Evolutionary conservation across 163 green algal genomes (phyloP).

Genomic region (Scenedesmus sp.): DNA sequence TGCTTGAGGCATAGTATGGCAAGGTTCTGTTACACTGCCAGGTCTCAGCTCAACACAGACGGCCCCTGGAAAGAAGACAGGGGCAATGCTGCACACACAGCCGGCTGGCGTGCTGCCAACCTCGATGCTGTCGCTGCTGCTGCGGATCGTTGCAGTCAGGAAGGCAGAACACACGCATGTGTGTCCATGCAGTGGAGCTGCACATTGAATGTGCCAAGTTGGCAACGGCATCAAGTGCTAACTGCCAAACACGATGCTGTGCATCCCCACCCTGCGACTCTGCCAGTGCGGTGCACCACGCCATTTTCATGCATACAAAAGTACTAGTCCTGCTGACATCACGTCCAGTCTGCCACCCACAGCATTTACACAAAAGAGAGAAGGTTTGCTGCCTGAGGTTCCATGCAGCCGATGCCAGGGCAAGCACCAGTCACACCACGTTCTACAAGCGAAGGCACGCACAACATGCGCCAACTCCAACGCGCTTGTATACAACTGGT

Average conservation of each 20-base stretch:
- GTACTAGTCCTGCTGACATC: neutral
- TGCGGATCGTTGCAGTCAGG: neutral
- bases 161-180: neutral
- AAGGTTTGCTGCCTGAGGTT: neutral
- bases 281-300: neutral
- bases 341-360: neutral
- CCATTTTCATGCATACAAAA: neutral
- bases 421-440: neutral
- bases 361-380: neutral
- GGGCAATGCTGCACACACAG: neutral
- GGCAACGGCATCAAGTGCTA: neutral
- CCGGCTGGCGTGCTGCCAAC: neutral
- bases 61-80: neutral
- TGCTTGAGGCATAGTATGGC: no score
- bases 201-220: neutral
- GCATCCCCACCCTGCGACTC: neutral
- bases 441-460: neutral
- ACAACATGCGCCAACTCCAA: neutral
- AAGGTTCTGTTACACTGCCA: neutral
- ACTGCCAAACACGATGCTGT: neutral
- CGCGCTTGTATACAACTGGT: no score
- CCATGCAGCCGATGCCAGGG: neutral
- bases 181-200: neutral
- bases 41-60: neutral
- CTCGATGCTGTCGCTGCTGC: neutral